Conservation (phyloP, 2,329 filamentous ascomycete genomes). For the Diaporthe vaccinii region DNA sequence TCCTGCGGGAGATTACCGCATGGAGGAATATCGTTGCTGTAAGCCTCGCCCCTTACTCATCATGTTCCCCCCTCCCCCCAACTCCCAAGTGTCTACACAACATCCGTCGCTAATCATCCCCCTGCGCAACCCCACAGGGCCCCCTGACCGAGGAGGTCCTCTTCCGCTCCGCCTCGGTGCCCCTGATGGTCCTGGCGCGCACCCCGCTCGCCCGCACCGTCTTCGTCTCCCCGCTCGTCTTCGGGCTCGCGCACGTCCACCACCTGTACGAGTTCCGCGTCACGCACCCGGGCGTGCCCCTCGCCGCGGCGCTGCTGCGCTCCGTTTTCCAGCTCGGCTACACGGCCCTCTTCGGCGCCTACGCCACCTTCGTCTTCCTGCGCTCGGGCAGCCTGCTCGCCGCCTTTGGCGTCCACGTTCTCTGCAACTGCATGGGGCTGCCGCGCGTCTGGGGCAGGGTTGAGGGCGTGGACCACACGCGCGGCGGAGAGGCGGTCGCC, state of each 20-base stretch:
- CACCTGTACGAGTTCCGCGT: slow-evolving; percentile 96
- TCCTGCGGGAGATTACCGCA: slow-evolving; percentile 80
- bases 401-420: slow-evolving; percentile 82
- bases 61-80: background rate
- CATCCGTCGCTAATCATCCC: background rate
- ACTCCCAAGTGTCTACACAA: background rate
- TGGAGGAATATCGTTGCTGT: slow-evolving; percentile 92
- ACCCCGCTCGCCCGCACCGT: slow-evolving; percentile 72
- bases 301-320: slow-evolving; percentile 74
- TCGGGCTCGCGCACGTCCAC: slow-evolving; percentile 93
- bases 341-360: slow-evolving; percentile 93
- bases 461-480: slow-evolving; percentile 56
- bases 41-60: slow-evolving; percentile 52
- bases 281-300: slow-evolving; percentile 78
- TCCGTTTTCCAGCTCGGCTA: slow-evolving; percentile 89
- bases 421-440: slow-evolving; percentile 94
- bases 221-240: slow-evolving; percentile 88
- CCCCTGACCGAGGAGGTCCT: slow-evolving; percentile 94
- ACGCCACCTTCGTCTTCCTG: slow-evolving; percentile 87
- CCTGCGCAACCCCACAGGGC: slow-evolving; percentile 63
- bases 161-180: slow-evolving; percentile 89
- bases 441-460: slow-evolving; percentile 88
- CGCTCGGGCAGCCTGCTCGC: slow-evolving; percentile 86
- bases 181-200: slow-evolving; percentile 82
- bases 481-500: slow-evolving; percentile 42